phyloP scores from a whole-genome alignment of 2,329 filamentous ascomycete genomes.

The Ophiostoma quercus region DNA sequence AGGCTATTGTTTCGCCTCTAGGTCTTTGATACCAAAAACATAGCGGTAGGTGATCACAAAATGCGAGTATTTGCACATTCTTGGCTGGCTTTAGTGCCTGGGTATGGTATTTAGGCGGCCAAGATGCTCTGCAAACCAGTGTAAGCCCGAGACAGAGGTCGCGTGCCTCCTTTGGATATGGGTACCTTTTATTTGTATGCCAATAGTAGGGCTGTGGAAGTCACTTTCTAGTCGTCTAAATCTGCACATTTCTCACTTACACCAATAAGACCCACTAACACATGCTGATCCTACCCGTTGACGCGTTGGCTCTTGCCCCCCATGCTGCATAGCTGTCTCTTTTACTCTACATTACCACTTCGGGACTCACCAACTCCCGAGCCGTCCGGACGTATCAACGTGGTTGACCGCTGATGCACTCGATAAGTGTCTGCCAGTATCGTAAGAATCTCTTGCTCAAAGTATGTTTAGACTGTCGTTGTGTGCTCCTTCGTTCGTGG shows the following conservation, averaged over 20 bases:
- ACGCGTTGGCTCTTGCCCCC: neutral
- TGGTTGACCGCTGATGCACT: neutral
- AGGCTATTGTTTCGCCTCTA: too few species aligned
- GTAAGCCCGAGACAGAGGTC: neutral
- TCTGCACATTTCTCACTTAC: neutral
- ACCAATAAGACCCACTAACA: neutral
- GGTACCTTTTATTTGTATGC: neutral
- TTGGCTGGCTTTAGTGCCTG: neutral
- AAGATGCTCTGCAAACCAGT: neutral
- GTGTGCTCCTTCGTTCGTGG: neutral
- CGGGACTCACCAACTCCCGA: slow-evolving; percentile 5
- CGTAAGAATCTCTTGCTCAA: neutral
- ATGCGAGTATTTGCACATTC: neutral
- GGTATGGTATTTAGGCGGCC: neutral
- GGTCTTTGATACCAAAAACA: neutral
- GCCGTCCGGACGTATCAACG: slow-evolving; percentile 11
- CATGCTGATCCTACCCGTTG: neutral
- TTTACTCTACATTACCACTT: neutral
- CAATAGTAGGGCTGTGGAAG: neutral
- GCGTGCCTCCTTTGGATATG: neutral
- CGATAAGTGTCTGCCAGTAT: neutral
- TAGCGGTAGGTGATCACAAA: neutral
- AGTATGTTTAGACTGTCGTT: neutral
- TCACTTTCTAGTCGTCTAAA: neutral
- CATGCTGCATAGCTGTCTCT: too few species aligned